Evolutionary conservation across 1,284 basidiomycete genomes (phyloP).

Genomic region (Rhodotorula sp.): DNA sequence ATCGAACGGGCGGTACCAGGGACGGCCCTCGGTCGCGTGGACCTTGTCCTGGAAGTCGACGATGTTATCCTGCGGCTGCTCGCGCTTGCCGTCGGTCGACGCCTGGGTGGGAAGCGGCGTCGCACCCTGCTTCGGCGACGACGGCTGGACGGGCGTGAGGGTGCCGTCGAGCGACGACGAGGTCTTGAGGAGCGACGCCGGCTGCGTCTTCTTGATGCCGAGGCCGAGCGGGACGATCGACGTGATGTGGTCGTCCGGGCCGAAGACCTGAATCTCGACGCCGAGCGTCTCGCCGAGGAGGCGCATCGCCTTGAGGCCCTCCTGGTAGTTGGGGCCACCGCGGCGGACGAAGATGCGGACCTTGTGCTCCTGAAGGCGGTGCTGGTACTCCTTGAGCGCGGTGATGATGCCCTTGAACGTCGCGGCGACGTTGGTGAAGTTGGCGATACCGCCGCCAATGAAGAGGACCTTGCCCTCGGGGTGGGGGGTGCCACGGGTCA

Average conservation of each 20-base stretch:
- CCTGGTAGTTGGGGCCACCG: constrained; percentile 99
- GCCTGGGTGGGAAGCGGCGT: constrained; percentile 45
- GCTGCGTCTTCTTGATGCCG: constrained; percentile 63
- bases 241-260: constrained; percentile 98
- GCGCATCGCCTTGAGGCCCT: constrained; percentile 98
- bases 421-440: constrained; percentile 97
- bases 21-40: constrained; percentile 70
- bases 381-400: constrained; percentile 91
- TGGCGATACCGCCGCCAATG: constrained; percentile 99
- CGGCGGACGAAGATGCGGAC: constrained; percentile 96
- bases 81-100: constrained; percentile 61
- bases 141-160: constrained; percentile 36
- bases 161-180: constrained; percentile 14
- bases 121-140: constrained; percentile 28
- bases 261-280: constrained; percentile 88
- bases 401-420: constrained; percentile 99
- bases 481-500: constrained; percentile 83
- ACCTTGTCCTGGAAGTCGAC: constrained; percentile 74
- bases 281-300: constrained; percentile 96
- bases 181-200: constrained; percentile 34
- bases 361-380: constrained; percentile 75
- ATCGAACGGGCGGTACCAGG: constrained; percentile 87
- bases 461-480: constrained; percentile 95
- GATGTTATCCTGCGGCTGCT: constrained; percentile 65
- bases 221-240: constrained; percentile 95